These are phyloP conservation scores for bread wheat (Triticum aestivum) DNA, from an alignment of 176 grass and related monocot genomes.

Conservation along the genomic window DNA sequence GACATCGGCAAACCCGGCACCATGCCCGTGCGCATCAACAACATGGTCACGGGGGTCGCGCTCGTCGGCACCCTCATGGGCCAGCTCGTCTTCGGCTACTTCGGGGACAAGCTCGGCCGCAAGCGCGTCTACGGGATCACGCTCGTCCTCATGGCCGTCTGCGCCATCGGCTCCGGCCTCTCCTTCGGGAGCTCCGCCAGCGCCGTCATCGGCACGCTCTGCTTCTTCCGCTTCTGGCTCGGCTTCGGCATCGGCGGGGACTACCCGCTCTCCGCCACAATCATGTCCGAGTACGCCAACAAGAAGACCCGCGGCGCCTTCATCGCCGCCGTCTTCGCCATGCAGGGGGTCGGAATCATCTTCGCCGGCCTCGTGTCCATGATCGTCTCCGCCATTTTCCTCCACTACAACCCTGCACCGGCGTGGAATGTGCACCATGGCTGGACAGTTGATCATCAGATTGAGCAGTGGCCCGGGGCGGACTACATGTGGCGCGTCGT, in stretches of 20 bases:
- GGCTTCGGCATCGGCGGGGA: slow-evolving; percentile 76
- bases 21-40: not conserved
- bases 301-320: slow-evolving; percentile 56
- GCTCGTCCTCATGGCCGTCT: not conserved
- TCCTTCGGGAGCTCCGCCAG: not conserved
- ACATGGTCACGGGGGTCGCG: slow-evolving; percentile 41
- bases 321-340: slow-evolving; percentile 58
- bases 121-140: slow-evolving; percentile 28
- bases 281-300: slow-evolving; percentile 69
- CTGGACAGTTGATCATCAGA: accelerated
- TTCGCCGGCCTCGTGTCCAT: slow-evolving; percentile 54
- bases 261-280: slow-evolving; percentile 67
- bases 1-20: not conserved
- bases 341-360: slow-evolving; percentile 61
- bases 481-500: slow-evolving; percentile 25
- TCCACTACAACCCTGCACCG: slow-evolving; percentile 19
- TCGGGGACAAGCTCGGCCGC: slow-evolving; percentile 33
- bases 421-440: no score
- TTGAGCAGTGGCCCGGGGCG: not conserved
- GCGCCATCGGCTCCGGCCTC: not conserved
- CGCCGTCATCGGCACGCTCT: slow-evolving; percentile 50
- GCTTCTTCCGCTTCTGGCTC: slow-evolving; percentile 57
- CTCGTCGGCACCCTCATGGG: slow-evolving; percentile 43
- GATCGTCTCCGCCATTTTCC: slow-evolving; percentile 35
- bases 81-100: slow-evolving; percentile 60